Conservation (phyloP, 2,329 filamentous ascomycete genomes). For the Elsinoe necatrix region DNA sequence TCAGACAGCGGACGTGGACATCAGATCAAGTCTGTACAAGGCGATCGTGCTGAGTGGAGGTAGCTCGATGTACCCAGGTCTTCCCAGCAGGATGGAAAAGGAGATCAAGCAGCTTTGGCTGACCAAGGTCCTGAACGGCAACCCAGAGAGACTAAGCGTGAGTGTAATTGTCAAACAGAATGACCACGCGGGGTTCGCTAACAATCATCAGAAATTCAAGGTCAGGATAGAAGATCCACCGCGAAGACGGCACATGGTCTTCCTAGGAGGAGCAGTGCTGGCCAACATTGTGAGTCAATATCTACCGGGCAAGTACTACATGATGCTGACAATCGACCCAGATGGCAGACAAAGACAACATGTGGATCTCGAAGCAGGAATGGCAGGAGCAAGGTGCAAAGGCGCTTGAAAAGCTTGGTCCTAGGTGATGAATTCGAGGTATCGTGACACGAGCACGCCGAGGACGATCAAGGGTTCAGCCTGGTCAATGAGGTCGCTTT, state of each 20-base stretch:
- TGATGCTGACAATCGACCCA: slow-evolving; percentile 22
- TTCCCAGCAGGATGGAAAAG: slow-evolving; percentile 92
- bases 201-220: slow-evolving; percentile 74
- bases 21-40: slow-evolving; percentile 89
- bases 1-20: slow-evolving; percentile 89
- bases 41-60: slow-evolving; percentile 94
- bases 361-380: slow-evolving; percentile 97
- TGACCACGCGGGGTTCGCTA: not conserved
- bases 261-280: slow-evolving; percentile 89
- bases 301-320: not conserved
- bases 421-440: slow-evolving; percentile 51
- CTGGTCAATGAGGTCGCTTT: not conserved
- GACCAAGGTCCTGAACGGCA: slow-evolving; percentile 77
- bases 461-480: not conserved
- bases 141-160: slow-evolving; percentile 79
- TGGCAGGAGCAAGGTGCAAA: slow-evolving; percentile 88
- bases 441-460: not conserved
- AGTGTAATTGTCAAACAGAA: slow-evolving; percentile 22
- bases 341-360: slow-evolving; percentile 97
- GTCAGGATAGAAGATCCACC: slow-evolving; percentile 97
- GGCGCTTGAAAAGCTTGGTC: slow-evolving; percentile 84
- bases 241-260: slow-evolving; percentile 97
- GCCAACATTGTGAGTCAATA: slow-evolving; percentile 71
- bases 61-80: slow-evolving; percentile 96
- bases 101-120: slow-evolving; percentile 98